Evolutionary conservation across 2,329 filamentous ascomycete species (phyloP).

Genomic region (Rachicladosporium sp.): DNA sequence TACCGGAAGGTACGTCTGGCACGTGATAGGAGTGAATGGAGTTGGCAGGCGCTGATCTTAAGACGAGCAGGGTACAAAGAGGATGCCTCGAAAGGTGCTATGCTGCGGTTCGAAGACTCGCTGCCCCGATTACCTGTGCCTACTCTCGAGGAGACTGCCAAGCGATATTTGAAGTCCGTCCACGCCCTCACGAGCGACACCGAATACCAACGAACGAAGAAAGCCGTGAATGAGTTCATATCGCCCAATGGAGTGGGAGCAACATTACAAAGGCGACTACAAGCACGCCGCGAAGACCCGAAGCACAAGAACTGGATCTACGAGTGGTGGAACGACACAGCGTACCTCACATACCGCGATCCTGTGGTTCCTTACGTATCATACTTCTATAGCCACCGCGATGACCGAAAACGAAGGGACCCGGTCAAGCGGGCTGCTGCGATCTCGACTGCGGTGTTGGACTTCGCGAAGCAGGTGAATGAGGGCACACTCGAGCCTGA

Average conservation of each 20-base stretch:
- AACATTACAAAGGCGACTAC: conserved; percentile 75
- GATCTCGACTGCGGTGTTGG: conserved; percentile 70
- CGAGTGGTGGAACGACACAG: conserved; percentile 96
- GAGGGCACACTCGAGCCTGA: conserved; percentile 75
- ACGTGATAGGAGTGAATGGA: conserved; percentile 3
- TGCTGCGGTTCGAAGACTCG: conserved; percentile 79
- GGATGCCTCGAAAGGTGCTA: conserved; percentile 64
- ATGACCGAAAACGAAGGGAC: conserved; percentile 77
- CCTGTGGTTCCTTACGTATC: conserved; percentile 96
- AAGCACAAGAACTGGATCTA: conserved; percentile 85
- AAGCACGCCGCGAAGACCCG: conserved; percentile 67
- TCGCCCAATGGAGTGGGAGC: conserved; percentile 73
- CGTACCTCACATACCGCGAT: conserved; percentile 87
- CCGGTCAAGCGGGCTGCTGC: conserved; percentile 88
- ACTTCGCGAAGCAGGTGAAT: conserved; percentile 93
- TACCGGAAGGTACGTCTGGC: conserved; percentile 32
- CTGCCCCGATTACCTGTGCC: conserved; percentile 68
- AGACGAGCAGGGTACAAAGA: conserved; percentile 56
- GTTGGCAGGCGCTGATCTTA: not conserved
- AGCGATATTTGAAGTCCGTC: conserved; percentile 68
- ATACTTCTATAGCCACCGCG: conserved; percentile 98
- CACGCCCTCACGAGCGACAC: conserved; percentile 57
- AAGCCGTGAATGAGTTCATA: conserved; percentile 78
- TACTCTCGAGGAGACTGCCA: conserved; percentile 68
- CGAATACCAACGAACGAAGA: conserved; percentile 62